Evolutionary conservation across 257 asterid species (phyloP).

Genomic region (Verbena officinalis): DNA sequence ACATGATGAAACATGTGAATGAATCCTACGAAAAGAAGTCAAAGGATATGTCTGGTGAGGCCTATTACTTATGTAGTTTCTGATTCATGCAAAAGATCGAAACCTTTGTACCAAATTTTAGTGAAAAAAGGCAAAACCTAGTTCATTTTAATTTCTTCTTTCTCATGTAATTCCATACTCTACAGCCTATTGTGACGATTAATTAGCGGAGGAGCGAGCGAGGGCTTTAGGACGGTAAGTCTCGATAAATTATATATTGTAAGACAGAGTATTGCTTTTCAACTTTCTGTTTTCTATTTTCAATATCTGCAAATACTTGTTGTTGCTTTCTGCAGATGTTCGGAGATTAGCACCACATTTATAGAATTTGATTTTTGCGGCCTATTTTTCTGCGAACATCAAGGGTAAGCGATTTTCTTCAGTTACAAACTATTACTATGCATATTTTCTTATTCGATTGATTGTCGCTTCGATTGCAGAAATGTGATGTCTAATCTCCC

Average conservation of each 20-base stretch:
- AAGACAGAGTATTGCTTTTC: not conserved
- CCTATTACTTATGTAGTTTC: not conserved
- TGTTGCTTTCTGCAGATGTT: slow-evolving; percentile 36
- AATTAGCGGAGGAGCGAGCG: slow-evolving; percentile 49
- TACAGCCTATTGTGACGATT: slow-evolving; percentile 57
- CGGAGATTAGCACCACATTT: slow-evolving; percentile 51
- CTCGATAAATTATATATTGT: not conserved
- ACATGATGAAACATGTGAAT: slow-evolving; percentile 1
- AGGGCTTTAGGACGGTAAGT: slow-evolving; percentile 44
- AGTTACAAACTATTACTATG: not conserved
- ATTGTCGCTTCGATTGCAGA: slow-evolving; percentile 36
- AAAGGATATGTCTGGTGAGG: not conserved
- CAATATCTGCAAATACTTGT: not conserved
- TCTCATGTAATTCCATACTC: not conserved
- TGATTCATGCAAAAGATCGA: not conserved
- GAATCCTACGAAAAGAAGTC: not conserved
- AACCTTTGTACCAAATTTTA: too few species aligned
- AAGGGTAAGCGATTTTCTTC: slow-evolving; percentile 29
- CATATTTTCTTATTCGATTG: not conserved
- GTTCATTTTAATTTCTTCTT: not conserved
- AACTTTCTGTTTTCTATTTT: not conserved
- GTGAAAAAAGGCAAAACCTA: too few species aligned
- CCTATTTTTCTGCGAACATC: slow-evolving; percentile 27
- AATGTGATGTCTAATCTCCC: slow-evolving; percentile 62
- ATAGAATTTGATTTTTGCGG: slow-evolving; percentile 29